Base-by-base conservation (phyloP, 2,329 filamentous ascomycete species). In the Botrytis fragariae region DNA sequence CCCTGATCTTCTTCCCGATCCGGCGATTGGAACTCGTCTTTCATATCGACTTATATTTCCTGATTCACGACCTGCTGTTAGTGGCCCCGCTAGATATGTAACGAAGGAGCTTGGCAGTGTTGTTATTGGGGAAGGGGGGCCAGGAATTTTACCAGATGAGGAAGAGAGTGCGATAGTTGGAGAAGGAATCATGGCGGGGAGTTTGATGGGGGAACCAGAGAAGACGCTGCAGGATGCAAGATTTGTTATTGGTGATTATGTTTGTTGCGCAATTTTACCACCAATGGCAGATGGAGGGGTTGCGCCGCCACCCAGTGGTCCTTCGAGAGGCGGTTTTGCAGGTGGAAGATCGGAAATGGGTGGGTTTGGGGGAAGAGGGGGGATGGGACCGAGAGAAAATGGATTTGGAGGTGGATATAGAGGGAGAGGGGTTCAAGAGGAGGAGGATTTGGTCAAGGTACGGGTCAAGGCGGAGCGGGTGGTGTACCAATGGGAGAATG, bases 221-320 rank as follows among this genome's bases (percentile, higher is more conserved):
- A 95, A 92, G 84, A 95, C 93, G 14, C 83, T 98, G 45, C 86
- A 86, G 54, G 93, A 97, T 71, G 90, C 89, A 48, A 88, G 91
- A 35, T 97, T 97, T 79, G 92, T 97, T 18, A 92, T 96, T 75
- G 95, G 95, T 0, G 95, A 98, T 82, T 97, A 92, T 80, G 87
- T 98, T 59, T 91, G 92, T 73, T 95, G 93, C 81, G 93, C 93
- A 8, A 90, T 97, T 74, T 85, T 95, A 72, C 91, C 93, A 60
- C 93, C 93, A 0, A 84, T 92, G 39, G 84, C 88, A 45, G 92
- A 95, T 80, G 94, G 94, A 0, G 88, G 88, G 45, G 90, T 97
- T 57, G 90, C 91, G 61, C 89, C 92, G 16, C 84, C 87, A n/a
- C 85, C 87, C 20, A 82, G 84, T 84, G 32, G 83, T 75, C 59